These are phyloP conservation scores for Clitoria ternatea DNA, from an alignment of 306 rosid genomes.

Conservation along the genomic window DNA sequence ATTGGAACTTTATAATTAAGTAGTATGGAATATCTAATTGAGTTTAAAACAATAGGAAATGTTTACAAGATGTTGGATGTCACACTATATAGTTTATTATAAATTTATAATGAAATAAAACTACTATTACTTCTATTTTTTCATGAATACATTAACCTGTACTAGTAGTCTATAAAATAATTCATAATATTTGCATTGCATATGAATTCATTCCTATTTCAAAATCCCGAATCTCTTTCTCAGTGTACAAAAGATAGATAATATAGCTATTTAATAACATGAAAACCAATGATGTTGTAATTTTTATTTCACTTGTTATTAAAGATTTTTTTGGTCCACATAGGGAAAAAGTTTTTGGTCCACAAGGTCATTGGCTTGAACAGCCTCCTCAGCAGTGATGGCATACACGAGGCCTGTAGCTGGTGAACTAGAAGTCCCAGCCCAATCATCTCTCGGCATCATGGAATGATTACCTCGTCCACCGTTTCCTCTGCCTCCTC, in stretches of 20 bases:
- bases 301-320: slow-evolving; percentile 15
- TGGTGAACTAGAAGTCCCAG: no score
- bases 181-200: not conserved
- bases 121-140: not conserved
- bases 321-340: slow-evolving; percentile 24
- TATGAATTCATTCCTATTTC: not conserved
- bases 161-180: not conserved
- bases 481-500: no score
- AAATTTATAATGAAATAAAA: not conserved
- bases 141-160: not conserved
- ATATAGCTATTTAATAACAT: slow-evolving; percentile 9
- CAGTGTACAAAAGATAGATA: not conserved
- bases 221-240: not conserved
- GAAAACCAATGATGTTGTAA: not conserved
- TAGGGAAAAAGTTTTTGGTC: slow-evolving; percentile 99
- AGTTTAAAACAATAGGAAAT: slow-evolving; percentile 4
- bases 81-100: not conserved
- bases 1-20: not conserved
- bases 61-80: not conserved
- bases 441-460: no score
- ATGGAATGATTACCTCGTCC: no score
- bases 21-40: not conserved
- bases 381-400: no score
- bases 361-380: no score
- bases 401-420: no score